phyloP scores from a whole-genome alignment of 768 basidiomycete species.

The Ephemerocybe angulata region DNA sequence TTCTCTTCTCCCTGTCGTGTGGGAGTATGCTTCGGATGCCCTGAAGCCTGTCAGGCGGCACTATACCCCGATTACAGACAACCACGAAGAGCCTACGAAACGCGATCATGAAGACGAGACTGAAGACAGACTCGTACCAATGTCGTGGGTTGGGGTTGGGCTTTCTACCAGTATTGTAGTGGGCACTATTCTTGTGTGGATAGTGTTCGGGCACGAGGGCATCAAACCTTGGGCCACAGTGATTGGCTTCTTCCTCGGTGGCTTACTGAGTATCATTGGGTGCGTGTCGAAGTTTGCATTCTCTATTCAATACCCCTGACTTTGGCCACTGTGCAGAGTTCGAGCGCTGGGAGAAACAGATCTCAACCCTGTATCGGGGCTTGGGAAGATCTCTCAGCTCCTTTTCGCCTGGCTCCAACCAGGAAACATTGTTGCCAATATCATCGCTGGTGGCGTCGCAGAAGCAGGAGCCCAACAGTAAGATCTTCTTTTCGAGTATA shows the following conservation, averaged over 20 bases:
- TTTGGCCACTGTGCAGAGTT: conserved; percentile 50
- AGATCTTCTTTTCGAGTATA: conserved; percentile 17
- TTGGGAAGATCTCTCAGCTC: conserved; percentile 93
- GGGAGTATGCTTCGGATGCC: conserved; percentile 45
- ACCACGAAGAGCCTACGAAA: conserved; percentile 18
- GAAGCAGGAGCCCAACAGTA: conserved; percentile 94
- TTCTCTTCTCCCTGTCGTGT: conserved; percentile 73
- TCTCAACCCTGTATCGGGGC: conserved; percentile 85
- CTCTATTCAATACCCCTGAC: conserved; percentile 11
- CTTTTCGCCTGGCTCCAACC: conserved; percentile 94
- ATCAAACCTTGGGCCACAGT: conserved; percentile 95
- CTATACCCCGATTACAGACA: conserved; percentile 17
- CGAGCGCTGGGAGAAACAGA: conserved; percentile 96
- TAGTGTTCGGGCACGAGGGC: conserved; percentile 85
- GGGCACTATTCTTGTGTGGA: conserved; percentile 81
- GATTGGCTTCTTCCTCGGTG: conserved; percentile 78
- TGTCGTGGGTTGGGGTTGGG: conserved; percentile 71
- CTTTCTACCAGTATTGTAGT: conserved; percentile 53
- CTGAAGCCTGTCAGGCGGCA: conserved; percentile 24
- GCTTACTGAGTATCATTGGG: conserved; percentile 86
- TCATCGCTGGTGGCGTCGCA: conserved; percentile 95
- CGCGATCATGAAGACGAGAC: conserved; percentile 66
- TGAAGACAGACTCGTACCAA: conserved; percentile 76
- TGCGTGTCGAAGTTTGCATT: conserved; percentile 29
- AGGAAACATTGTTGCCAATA: conserved; percentile 94